phyloP scores from a whole-genome alignment of 331 rosid species.

The Dryas integrifolia region DNA sequence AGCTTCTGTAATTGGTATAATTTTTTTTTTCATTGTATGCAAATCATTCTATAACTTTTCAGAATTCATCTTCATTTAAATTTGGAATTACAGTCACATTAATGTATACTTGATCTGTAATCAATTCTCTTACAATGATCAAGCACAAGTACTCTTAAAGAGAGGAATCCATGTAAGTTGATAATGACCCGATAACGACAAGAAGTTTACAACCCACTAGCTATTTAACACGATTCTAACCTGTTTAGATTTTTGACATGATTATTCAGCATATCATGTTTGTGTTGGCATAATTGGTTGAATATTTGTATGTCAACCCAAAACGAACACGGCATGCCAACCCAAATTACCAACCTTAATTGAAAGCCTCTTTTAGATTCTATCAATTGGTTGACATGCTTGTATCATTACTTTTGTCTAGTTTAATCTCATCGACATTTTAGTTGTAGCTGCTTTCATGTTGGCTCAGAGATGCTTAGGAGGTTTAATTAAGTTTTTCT shows the following conservation, averaged over 20 bases:
- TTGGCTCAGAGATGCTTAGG: conserved; percentile 2
- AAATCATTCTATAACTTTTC: not conserved
- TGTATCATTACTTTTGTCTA: not conserved
- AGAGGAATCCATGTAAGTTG: too few species aligned
- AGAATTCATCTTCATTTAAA: not conserved
- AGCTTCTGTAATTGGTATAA: not conserved
- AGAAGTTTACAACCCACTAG: not conserved
- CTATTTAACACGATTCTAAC: not conserved
- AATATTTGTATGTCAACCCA: not conserved
- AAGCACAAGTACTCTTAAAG: too few species aligned
- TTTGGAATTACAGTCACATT: not conserved
- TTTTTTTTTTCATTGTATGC: not conserved
- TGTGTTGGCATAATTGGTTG: not conserved
- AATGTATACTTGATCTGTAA: not conserved
- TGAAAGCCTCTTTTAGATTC: not conserved
- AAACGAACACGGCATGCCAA: not conserved
- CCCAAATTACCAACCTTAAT: not conserved
- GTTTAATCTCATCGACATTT: not conserved
- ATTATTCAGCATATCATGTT: not conserved
- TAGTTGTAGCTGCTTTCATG: not conserved
- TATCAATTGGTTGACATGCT: not conserved
- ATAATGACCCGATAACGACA: too few species aligned
- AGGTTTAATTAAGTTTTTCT: not conserved
- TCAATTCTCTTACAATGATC: not conserved
- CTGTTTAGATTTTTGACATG: not conserved